A percentile compares a stretch with the other conserved stretches of the same genome.
Evolutionary conservation across 192 early-diverging fungal genomes (phyloP).

Genomic region (Coemansia asiatica): DNA sequence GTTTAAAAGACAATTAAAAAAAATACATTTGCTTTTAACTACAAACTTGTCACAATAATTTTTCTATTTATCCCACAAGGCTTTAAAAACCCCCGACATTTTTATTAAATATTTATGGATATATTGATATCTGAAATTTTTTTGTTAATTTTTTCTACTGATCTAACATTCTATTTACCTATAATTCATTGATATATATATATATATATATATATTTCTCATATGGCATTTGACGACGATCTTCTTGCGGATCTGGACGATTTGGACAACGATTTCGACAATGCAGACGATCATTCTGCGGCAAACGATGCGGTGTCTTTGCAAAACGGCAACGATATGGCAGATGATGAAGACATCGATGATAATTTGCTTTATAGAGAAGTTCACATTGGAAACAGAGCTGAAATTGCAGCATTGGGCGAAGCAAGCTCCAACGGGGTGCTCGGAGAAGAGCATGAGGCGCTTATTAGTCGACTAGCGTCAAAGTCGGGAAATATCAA

Average conservation of each 20-base stretch:
- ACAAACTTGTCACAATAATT: no score
- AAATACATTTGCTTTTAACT: not conserved
- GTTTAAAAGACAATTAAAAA: slow-evolving; percentile 12
- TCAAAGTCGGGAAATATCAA: slow-evolving; percentile 56
- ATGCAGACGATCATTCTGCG: slow-evolving; percentile 26
- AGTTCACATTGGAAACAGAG: slow-evolving; percentile 14
- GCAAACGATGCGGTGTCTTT: slow-evolving; percentile 10
- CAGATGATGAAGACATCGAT: slow-evolving; percentile 16
- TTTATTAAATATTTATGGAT: not conserved
- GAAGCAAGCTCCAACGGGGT: slow-evolving; percentile 55
- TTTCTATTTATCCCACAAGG: not conserved
- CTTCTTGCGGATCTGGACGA: slow-evolving; percentile 80
- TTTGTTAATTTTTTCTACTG: not conserved
- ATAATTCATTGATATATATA: not conserved
- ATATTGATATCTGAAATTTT: no score
- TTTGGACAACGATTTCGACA: slow-evolving; percentile 52
- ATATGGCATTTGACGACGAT: slow-evolving; percentile 80
- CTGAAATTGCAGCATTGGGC: slow-evolving; percentile 56
- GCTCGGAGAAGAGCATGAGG: slow-evolving; percentile 51
- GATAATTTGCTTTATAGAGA: slow-evolving; percentile 12
- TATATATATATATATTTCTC: not conserved
- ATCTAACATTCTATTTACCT: not conserved
- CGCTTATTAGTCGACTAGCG: slow-evolving; percentile 29
- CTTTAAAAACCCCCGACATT: not conserved
- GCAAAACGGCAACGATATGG: not conserved